Percentiles rank a stretch among this genome's conserved stretches.
Evolutionary conservation across 2,329 filamentous ascomycete genomes (phyloP).

Genomic region (Pseudogymnoascus sp.): DNA sequence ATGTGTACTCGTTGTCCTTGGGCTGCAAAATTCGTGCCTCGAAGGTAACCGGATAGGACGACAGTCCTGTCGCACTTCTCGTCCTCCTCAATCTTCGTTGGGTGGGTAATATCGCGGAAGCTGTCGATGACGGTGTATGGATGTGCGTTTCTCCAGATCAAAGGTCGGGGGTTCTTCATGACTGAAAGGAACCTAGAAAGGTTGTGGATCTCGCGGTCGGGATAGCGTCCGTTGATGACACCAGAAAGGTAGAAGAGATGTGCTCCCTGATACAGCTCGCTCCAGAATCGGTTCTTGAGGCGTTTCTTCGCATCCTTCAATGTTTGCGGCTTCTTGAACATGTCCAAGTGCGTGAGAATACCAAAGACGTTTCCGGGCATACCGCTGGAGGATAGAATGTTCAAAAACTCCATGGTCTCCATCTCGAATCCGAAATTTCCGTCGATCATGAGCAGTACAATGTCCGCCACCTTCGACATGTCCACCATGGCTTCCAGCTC

Average conservation of each 20-base stretch:
- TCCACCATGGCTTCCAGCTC: constrained; percentile 95
- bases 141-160: constrained; percentile 94
- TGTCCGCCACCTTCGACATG: constrained; percentile 92
- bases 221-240: constrained; percentile 93
- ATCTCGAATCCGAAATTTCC: constrained; percentile 99
- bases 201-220: constrained; percentile 93
- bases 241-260: constrained; percentile 96
- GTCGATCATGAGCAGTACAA: constrained; percentile 95
- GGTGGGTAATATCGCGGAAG: constrained; percentile 90
- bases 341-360: constrained; percentile 87
- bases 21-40: constrained; percentile 88
- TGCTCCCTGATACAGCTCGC: constrained; percentile 89
- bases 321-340: constrained; percentile 89
- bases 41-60: constrained; percentile 83
- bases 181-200: constrained; percentile 89
- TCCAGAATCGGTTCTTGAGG: constrained; percentile 93
- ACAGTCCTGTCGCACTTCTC: constrained; percentile 84
- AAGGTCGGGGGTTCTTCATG: constrained; percentile 97
- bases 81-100: constrained; percentile 81
- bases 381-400: constrained; percentile 82
- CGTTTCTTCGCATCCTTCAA: constrained; percentile 92
- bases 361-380: constrained; percentile 99
- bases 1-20: constrained; percentile 82
- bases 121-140: constrained; percentile 90
- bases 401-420: constrained; percentile 99